Percentiles rank a stretch among this genome's conserved stretches.
phyloP scores from a whole-genome alignment of 2,329 filamentous ascomycete genomes.

The Neoascochyta sp. region DNA sequence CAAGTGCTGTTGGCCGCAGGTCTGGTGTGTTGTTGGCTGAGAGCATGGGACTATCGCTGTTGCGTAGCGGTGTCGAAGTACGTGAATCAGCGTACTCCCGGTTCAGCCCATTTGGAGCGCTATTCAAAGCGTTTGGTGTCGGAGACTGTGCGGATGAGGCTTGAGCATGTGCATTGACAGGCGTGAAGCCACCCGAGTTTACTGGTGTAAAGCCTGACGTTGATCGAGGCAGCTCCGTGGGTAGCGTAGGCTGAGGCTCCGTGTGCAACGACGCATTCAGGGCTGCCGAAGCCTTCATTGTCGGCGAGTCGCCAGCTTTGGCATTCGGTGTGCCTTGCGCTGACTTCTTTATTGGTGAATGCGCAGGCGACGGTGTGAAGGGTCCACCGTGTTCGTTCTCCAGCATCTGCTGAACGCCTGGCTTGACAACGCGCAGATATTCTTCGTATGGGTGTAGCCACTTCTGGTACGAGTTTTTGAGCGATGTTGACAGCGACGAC shows the following conservation, averaged over 20 bases:
- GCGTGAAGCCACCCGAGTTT: constrained; percentile 61
- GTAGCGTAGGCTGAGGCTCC: constrained; percentile 22
- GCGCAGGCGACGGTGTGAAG: constrained; percentile 71
- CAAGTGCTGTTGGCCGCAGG: constrained; percentile 50
- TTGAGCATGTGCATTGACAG: constrained; percentile 55
- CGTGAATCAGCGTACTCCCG: constrained; percentile 51
- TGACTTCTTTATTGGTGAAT: constrained; percentile 66
- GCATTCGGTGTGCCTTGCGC: constrained; percentile 48
- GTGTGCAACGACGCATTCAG: constrained; percentile 54
- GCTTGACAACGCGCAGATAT: constrained; percentile 84
- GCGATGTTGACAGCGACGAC: constrained; percentile 93
- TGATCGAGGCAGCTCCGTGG: constrained; percentile 56
- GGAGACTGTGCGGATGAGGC: constrained; percentile 18
- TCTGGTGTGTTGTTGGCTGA: constrained; percentile 65
- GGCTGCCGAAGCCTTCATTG: constrained; percentile 55
- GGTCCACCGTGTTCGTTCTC: constrained; percentile 92
- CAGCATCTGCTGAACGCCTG: constrained; percentile 91
- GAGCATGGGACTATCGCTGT: constrained; percentile 59
- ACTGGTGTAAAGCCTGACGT: constrained; percentile 69
- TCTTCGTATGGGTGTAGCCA: constrained; percentile 98
- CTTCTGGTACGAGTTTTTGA: constrained; percentile 97
- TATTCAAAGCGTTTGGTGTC: constrained; percentile 49
- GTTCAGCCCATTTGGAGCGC: constrained; percentile 48
- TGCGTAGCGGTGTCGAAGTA: constrained; percentile 59
- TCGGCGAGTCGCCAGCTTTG: constrained; percentile 63